Percentiles rank a stretch among this genome's conserved stretches.
These are phyloP conservation scores for Myxozyma monticola DNA, from an alignment of 805 yeast genomes.

Conservation along the genomic window DNA sequence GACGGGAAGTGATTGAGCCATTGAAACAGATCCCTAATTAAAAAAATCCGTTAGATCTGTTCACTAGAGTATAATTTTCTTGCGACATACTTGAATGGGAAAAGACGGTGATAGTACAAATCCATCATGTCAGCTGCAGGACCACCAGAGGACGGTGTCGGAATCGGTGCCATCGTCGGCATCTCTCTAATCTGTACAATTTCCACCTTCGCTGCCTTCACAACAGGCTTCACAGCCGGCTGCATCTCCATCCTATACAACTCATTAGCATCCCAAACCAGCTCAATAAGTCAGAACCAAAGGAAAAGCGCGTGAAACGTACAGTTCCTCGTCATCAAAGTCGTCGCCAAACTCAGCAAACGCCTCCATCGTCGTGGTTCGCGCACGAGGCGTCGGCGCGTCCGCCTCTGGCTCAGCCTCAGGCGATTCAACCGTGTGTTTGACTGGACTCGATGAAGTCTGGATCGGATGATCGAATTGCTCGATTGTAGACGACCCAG, in stretches of 20 bases:
- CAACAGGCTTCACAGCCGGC: no score
- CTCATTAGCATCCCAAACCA: background rate
- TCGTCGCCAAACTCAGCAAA: background rate
- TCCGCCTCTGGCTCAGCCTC: no score
- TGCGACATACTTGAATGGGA: slow-evolving; percentile 23
- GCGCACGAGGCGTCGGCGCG: no score
- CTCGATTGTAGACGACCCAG: slow-evolving; percentile 12
- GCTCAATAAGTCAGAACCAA: background rate
- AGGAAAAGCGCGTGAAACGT: background rate
- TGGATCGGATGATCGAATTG: slow-evolving; percentile 5
- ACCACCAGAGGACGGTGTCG: background rate
- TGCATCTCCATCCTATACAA: no score
- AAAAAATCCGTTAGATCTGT: slow-evolving; percentile 59
- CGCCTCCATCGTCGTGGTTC: no score
- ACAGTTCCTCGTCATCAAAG: slow-evolving; percentile 4
- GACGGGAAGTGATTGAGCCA: slow-evolving; percentile 88
- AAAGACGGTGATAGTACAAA: slow-evolving; percentile 59
- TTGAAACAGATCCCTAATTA: slow-evolving; percentile 69
- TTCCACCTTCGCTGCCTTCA: no score
- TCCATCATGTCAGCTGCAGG: slow-evolving; percentile 55
- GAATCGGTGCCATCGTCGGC: background rate
- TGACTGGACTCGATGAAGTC: slow-evolving; percentile 12
- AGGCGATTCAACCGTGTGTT: no score
- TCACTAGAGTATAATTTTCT: background rate
- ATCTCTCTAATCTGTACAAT: no score